These are phyloP conservation scores for Aspergillus ochraceoroseus DNA, from an alignment of 2,329 filamentous ascomycete genomes.

Conservation along the genomic window DNA sequence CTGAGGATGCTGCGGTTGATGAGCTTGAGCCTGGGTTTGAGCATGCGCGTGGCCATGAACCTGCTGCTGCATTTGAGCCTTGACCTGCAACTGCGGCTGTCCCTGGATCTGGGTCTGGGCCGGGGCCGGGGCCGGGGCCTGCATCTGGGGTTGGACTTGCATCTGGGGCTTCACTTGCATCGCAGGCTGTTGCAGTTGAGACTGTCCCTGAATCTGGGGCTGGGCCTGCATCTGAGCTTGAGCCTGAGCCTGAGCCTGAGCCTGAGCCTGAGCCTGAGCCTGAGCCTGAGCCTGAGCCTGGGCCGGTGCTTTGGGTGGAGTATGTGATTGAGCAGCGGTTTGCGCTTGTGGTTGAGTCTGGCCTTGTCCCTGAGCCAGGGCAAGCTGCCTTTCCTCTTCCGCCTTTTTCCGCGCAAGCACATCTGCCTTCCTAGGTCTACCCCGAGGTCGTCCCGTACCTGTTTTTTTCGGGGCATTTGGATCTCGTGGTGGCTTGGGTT, in stretches of 20 bases:
- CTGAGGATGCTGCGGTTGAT: conserved; percentile 6
- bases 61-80: conserved; percentile 10
- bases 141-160: conserved; percentile 13
- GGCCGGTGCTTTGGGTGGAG: not conserved
- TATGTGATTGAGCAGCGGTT: not conserved
- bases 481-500: conserved; percentile 24
- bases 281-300: conserved; percentile 12
- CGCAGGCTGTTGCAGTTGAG: conserved; percentile 17
- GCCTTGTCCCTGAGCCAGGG: conserved; percentile 14
- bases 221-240: conserved; percentile 12
- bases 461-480: conserved; percentile 17
- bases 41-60: conserved; percentile 4
- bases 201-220: conserved; percentile 15
- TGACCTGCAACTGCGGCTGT: conserved; percentile 18
- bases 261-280: conserved; percentile 7
- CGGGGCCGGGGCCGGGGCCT: conserved; percentile 11
- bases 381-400: conserved; percentile 21
- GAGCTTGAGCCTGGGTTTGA: conserved; percentile 2
- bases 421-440: conserved; percentile 34
- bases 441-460: conserved; percentile 33
- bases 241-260: conserved; percentile 10
- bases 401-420: conserved; percentile 23
- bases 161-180: conserved; percentile 13
- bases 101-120: conserved; percentile 24
- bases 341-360: conserved; percentile 3